Evolutionary conservation across 192 early-diverging fungal genomes (phyloP).

Genomic region (Dispira parvispora): DNA sequence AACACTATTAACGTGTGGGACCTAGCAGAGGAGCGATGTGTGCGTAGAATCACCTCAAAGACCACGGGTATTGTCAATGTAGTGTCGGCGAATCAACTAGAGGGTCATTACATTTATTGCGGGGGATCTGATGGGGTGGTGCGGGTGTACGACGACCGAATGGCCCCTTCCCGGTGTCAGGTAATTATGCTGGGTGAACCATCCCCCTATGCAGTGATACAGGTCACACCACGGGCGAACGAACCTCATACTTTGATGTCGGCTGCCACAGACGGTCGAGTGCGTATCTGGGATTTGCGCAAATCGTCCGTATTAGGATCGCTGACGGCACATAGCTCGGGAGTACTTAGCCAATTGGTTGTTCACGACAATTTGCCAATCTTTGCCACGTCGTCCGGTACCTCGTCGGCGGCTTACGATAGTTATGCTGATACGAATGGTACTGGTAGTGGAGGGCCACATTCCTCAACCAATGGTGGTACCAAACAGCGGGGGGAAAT

Average conservation of each 20-base stretch:
- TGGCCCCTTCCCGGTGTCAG: conserved; percentile 15
- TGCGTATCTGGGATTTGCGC: conserved; percentile 30
- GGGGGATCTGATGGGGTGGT: conserved; percentile 25
- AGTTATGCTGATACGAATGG: background rate
- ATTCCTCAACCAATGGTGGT: background rate
- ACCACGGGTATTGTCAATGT: conserved; percentile 24
- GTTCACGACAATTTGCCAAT: conserved; percentile 25
- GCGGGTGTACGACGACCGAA: conserved; percentile 27
- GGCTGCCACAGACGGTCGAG: conserved; percentile 19
- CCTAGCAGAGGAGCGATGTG: conserved; percentile 22
- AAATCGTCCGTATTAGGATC: conserved; percentile 15
- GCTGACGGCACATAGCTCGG: conserved; percentile 17
- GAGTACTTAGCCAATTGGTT: conserved; percentile 19
- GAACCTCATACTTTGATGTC: conserved; percentile 21
- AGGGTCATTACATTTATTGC: conserved; percentile 21
- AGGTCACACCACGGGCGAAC: conserved; percentile 20
- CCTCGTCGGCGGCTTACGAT: background rate
- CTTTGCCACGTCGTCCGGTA: conserved; percentile 6
- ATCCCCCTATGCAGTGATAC: conserved; percentile 16
- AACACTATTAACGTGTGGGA: conserved; percentile 28
- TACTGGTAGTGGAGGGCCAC: background rate
- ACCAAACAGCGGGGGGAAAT: conserved; percentile 14
- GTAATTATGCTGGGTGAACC: conserved; percentile 27
- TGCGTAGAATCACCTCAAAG: conserved; percentile 20
- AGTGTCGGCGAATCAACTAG: conserved; percentile 21